These are phyloP conservation scores for Pisolithus albus DNA, from an alignment of 768 basidiomycete species.

Conservation along the genomic window DNA sequence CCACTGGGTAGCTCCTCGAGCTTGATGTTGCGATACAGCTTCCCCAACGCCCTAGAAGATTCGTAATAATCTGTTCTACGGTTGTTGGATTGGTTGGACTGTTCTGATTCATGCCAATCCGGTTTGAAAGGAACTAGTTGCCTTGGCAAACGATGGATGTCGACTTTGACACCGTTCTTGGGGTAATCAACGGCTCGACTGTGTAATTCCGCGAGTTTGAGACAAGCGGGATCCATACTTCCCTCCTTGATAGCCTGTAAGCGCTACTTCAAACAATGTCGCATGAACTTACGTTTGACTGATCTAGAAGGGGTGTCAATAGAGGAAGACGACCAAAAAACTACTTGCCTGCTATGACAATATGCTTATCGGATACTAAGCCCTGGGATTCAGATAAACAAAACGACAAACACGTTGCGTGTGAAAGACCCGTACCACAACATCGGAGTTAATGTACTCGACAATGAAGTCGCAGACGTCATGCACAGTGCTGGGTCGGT, in stretches of 20 bases:
- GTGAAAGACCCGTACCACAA: conserved; percentile 45
- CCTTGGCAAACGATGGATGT: conserved; percentile 46
- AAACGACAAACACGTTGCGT: not conserved
- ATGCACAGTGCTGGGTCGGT: conserved; percentile 47
- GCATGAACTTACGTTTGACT: conserved; percentile 48
- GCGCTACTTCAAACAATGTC: not conserved
- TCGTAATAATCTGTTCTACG: conserved; percentile 62
- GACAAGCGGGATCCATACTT: conserved; percentile 50
- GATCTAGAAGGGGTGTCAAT: conserved; percentile 39
- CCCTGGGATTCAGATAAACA: conserved; percentile 38
- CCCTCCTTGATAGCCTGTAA: conserved; percentile 41
- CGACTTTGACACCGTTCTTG: conserved; percentile 65
- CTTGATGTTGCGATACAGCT: conserved; percentile 58
- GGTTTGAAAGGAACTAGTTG: conserved; percentile 63
- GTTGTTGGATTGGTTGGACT: conserved; percentile 31
- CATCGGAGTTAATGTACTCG: conserved; percentile 79
- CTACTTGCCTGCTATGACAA: conserved; percentile 61
- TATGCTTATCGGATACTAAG: conserved; percentile 59
- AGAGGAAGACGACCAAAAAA: not conserved
- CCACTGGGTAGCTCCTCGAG: conserved; percentile 31
- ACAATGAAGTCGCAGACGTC: conserved; percentile 79
- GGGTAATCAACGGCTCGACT: conserved; percentile 73
- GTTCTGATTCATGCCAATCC: conserved; percentile 69
- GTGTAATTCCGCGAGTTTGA: conserved; percentile 50
- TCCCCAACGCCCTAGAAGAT: conserved; percentile 64